phyloP scores from a whole-genome alignment of 495 filamentous ascomycete species.

The Neurospora sp. region DNA sequence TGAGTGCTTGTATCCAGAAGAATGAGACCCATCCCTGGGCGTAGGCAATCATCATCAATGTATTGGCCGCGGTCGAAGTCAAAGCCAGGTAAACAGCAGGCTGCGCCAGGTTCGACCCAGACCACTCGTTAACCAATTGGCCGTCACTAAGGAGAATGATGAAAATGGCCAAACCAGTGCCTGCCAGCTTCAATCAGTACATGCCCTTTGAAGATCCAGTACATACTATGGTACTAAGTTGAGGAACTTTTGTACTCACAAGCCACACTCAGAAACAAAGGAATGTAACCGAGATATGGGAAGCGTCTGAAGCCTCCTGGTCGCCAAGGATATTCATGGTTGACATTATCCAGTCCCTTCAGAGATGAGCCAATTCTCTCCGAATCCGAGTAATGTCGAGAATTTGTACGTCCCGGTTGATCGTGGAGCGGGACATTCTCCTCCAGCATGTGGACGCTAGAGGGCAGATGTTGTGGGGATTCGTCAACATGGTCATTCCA shows the following conservation, averaged over 20 bases:
- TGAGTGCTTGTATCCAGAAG: background rate
- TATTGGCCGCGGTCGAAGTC: background rate
- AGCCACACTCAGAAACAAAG: background rate
- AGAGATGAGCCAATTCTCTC: background rate
- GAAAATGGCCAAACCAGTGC: background rate
- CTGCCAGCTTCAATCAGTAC: background rate
- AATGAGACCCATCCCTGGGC: background rate
- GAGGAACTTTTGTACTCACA: background rate
- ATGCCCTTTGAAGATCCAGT: background rate
- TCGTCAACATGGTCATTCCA: background rate
- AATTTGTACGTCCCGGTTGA: background rate
- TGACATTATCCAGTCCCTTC: background rate
- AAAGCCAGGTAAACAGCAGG: background rate
- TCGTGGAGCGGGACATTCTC: background rate
- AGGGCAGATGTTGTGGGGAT: background rate
- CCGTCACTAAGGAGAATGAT: background rate
- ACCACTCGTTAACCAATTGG: background rate
- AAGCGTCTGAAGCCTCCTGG: background rate
- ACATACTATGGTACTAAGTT: too few relatives aligned
- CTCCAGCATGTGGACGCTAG: background rate
- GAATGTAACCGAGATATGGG: background rate
- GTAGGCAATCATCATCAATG: background rate
- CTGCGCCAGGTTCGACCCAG: background rate
- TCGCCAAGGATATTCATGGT: background rate
- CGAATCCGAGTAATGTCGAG: background rate